Evolutionary conservation across 2,329 filamentous ascomycete genomes (phyloP).

Genomic region (Tolypocladium sp.): DNA sequence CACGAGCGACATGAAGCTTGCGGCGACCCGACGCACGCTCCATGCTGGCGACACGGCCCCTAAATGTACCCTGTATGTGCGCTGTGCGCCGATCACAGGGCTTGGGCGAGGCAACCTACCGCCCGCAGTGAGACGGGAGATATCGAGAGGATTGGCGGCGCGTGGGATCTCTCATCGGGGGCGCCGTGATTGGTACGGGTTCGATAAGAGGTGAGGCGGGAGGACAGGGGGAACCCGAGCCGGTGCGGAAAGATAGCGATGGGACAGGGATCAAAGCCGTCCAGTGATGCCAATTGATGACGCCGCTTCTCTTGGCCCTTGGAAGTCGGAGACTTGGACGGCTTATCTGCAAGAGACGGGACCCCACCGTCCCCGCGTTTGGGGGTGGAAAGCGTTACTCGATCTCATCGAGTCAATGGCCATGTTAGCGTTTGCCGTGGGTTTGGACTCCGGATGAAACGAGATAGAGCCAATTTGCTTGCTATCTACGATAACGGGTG

Average conservation of each 20-base stretch:
- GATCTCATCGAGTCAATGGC: conserved; percentile 35
- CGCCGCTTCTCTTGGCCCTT: not conserved
- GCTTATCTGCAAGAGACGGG: not conserved
- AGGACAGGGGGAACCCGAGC: not conserved
- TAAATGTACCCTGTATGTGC: too few relatives aligned
- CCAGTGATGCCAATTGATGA: not conserved
- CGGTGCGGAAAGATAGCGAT: not conserved
- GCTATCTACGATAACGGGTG: too few relatives aligned
- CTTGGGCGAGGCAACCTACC: not conserved
- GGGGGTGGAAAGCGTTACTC: conserved; percentile 22
- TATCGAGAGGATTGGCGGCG: not conserved
- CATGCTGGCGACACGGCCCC: not conserved
- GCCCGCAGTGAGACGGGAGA: not conserved
- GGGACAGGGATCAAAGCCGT: not conserved
- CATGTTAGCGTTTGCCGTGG: too few relatives aligned
- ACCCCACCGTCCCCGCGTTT: not conserved
- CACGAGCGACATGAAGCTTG: too few relatives aligned
- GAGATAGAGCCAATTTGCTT: too few relatives aligned
- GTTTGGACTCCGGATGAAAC: too few relatives aligned
- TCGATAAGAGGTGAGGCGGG: not conserved
- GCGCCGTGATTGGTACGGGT: not conserved
- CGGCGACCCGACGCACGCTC: not conserved
- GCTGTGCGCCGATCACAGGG: not conserved
- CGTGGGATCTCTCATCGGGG: not conserved
- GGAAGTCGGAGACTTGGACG: not conserved